phyloP scores from a whole-genome alignment of 2,329 filamentous ascomycete species.

The Celoporthe dispersa region DNA sequence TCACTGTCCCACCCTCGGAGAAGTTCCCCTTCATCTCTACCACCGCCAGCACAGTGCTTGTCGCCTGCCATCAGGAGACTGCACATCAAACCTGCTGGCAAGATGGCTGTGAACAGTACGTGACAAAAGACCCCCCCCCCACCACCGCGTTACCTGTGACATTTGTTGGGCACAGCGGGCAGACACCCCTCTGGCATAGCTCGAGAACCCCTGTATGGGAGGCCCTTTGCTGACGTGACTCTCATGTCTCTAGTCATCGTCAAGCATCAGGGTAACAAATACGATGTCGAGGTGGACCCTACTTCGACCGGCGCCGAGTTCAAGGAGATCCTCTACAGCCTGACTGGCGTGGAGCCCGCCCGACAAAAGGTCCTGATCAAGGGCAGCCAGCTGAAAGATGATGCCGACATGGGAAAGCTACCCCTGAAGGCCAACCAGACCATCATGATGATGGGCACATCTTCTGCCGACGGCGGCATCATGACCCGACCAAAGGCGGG shows the following conservation, averaged over 20 bases:
- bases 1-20: not conserved
- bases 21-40: not conserved
- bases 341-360: constrained; percentile 94
- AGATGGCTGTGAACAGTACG: constrained; percentile 62
- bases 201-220: not conserved
- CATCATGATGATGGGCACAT: constrained; percentile 97
- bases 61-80: not conserved
- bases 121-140: constrained; percentile 19
- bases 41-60: not conserved
- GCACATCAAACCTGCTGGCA: constrained; percentile 30
- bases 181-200: not conserved
- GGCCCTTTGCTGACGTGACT: constrained; percentile 33
- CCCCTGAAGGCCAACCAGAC: constrained; percentile 83
- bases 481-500: constrained; percentile 77
- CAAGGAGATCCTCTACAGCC: constrained; percentile 92
- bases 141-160: not conserved
- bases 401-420: constrained; percentile 82
- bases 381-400: constrained; percentile 93
- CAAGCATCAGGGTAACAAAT: constrained; percentile 93
- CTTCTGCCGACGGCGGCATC: constrained; percentile 65
- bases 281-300: constrained; percentile 90
- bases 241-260: constrained; percentile 69
- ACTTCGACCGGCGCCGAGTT: constrained; percentile 86
- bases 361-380: constrained; percentile 96
- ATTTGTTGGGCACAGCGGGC: not conserved